Evolutionary conservation across 345 rosid genomes (phyloP), one percentile per base, ranked within the genome.

Genomic region (Stellera chamaejasme): DNA sequence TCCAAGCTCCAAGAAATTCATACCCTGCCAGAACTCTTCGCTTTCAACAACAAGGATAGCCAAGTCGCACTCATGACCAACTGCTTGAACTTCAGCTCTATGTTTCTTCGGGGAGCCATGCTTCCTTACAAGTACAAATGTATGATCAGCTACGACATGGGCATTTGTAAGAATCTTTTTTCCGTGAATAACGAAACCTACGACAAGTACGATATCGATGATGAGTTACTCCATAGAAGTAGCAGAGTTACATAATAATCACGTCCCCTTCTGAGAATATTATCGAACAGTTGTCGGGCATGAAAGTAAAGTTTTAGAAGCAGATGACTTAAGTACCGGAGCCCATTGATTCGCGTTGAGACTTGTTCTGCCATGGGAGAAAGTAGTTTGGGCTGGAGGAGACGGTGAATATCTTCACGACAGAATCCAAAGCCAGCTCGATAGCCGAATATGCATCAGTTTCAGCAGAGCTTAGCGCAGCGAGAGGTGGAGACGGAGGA

Each of bases 1-100:
- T 50, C 91, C 94, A 0, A 90, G 78, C 71, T 87, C 97, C 69
- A 90, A 80, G 41, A 66, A 68, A 54, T 53, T 68, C 88, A 84
- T 78, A 23, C 66, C 84, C 48, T 71, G 67, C 80, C 85, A 89
- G 55, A 78, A 83, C 54, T 82, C 84, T 54, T 78, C 74, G 63
- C 72, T 87, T 54, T 87, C 79, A 61, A 87, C 79, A n/a, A 60
- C 69, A 65, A 90, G 79, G 48, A 85, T 69, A 0, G 96, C 96
- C 44, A 90, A 73, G 77, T 90, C 96, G 61, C 96, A 87, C 65
- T 87, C 96, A 55, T 90, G 91, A 10, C 91, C 89, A 60, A 87
- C 79, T 13, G 87, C 94, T 59, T 70, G 81, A 50, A 87, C 82
- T 64, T 77, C 62, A 0, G 94, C 96, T 61, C 82, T 65, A 43